Percentiles rank a stretch among this genome's conserved stretches.
Evolutionary conservation across 768 basidiomycete species (phyloP).

Genomic region (Lepiota venenata): DNA sequence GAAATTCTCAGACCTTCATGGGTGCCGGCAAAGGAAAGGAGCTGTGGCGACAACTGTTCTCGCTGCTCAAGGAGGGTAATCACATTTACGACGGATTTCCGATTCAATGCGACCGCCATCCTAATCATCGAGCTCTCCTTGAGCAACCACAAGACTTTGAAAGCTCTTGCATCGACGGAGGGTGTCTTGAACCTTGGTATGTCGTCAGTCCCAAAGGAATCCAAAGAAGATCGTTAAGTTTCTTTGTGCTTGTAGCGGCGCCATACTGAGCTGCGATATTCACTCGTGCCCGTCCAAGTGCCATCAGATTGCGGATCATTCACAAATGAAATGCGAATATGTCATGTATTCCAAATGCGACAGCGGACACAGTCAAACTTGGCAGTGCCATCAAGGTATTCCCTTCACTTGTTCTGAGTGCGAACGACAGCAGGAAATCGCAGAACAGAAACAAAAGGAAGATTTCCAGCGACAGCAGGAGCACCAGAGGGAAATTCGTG

Average conservation of each 20-base stretch:
- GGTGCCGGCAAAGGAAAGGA: conserved; percentile 46
- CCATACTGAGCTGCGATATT: conserved; percentile 42
- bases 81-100: conserved; percentile 62
- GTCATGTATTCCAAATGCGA: conserved; percentile 37
- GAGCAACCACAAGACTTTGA: conserved; percentile 47
- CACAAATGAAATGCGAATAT: conserved; percentile 47
- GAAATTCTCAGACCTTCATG: conserved; percentile 58
- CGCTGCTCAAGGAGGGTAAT: conserved; percentile 33
- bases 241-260: conserved; percentile 34
- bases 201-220: conserved; percentile 15
- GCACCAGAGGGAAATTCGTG: conserved; percentile 38
- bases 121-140: conserved; percentile 33
- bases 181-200: conserved; percentile 60
- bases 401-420: conserved; percentile 42
- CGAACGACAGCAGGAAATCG: conserved; percentile 37
- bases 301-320: conserved; percentile 52
- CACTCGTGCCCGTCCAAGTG: conserved; percentile 61
- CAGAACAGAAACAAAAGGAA: conserved; percentile 35
- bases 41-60: conserved; percentile 50
- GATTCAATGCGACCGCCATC: conserved; percentile 54
- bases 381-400: conserved; percentile 38
- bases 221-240: neutral
- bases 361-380: conserved; percentile 37
- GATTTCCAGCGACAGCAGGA: conserved; percentile 45
- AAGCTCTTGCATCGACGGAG: conserved; percentile 52